Base-by-base conservation (phyloP, 441 rosid genomes). In the Pelargonium myrrhifolium region DNA sequence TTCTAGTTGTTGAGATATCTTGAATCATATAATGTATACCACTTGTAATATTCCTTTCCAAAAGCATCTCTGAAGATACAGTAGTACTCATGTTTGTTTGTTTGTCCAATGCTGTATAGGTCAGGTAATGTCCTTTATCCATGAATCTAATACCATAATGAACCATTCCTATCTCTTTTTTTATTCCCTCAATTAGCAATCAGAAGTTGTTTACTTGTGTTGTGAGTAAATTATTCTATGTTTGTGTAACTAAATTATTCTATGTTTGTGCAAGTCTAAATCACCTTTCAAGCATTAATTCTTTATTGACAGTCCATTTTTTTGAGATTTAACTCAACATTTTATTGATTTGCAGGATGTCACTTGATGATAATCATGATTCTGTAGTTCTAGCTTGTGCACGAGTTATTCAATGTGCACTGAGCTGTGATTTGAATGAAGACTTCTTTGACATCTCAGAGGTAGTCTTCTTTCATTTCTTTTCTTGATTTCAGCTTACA, bases 301-400 rank as follows among this genome's bases (percentile, higher is more conserved):
- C n/a, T n/a, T n/a, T n/a, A n/a, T n/a, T n/a, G n/a, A 53, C 59
- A 53, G 17, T 53, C 59, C 59, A 53, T 53, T 53, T 53, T 45
- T 66, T 21, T 63, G 6, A 62, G 63, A 21, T 65, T 68, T 70
- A 28, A 75, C 31, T 60, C 53, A 17, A 65, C 55, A 26, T 37
- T 49, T 59, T 71, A 42, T 59, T 72, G 59, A 51, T 65, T 64
- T 78, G 75, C 73, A 93, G 97, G 94, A 84, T 90, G 76, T 86
- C 87, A 37, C 86, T 93, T 75, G 98, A 93, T 76, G 96, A 90
- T 80, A 86, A 90, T 83, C 96, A 90, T 76, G 64, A 77, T 79
- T 81, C 86, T 68, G 98, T 89, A 61, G 86, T 93, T 75, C 74
- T 87, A 75, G 90, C 95, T 22, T 84, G 95, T 75, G 83, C 84